Percentiles rank a stretch among this genome's conserved stretches.
These are phyloP conservation scores for Epichloe bromicola DNA, from an alignment of 2,329 filamentous ascomycete species.

Conservation along the genomic window DNA sequence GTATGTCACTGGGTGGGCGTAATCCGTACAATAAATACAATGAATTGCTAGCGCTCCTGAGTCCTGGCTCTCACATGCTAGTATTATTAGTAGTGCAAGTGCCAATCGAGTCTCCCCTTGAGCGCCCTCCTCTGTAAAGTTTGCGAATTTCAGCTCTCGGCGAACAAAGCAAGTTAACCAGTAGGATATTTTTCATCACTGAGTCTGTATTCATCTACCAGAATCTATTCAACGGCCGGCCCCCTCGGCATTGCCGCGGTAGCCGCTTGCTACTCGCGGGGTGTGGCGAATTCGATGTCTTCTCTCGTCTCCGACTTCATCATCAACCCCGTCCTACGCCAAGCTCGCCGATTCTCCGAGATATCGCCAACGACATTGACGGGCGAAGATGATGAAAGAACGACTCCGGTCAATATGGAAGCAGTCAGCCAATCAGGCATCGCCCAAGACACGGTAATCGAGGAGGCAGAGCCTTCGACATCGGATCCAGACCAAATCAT, in stretches of 20 bases:
- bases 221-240: background rate
- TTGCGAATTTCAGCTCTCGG: background rate
- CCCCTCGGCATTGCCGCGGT: background rate
- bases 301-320: conserved; percentile 52
- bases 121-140: background rate
- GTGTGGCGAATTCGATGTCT: conserved; percentile 33
- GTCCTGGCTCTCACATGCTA: background rate
- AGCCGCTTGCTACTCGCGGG: background rate
- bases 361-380: conserved; percentile 28
- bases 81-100: background rate
- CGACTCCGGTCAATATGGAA: conserved; percentile 9
- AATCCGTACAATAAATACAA: no score
- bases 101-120: background rate
- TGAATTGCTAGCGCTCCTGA: no score
- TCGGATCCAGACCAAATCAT: conserved; percentile 4
- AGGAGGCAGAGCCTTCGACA: background rate
- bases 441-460: conserved; percentile 9
- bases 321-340: conserved; percentile 52
- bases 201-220: background rate
- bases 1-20: no score
- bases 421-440: conserved; percentile 16
- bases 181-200: background rate
- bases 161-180: background rate
- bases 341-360: conserved; percentile 50
- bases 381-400: conserved; percentile 20